These are phyloP conservation scores for Sporobolomyces roseus DNA, from an alignment of 768 basidiomycete species.

Conservation along the genomic window DNA sequence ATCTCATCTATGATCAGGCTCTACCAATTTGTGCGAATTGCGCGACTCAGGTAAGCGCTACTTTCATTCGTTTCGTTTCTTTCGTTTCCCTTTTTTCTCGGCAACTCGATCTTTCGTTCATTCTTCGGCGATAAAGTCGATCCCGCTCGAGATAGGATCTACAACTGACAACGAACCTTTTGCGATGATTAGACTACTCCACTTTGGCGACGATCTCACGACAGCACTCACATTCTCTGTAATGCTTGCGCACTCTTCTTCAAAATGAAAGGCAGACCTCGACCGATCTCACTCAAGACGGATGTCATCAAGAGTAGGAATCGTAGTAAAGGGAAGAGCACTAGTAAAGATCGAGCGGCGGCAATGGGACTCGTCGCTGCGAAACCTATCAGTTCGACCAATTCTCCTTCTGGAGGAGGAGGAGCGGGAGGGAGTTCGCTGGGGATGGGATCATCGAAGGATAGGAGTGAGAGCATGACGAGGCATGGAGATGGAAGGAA, in stretches of 20 bases:
- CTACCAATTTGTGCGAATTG: constrained; percentile 44
- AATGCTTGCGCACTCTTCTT: constrained; percentile 46
- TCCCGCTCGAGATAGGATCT: constrained; percentile 6
- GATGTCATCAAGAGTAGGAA: constrained; percentile 47
- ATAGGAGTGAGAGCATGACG: constrained; percentile 37
- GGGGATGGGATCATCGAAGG: constrained; percentile 25
- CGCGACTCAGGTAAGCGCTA: constrained; percentile 35
- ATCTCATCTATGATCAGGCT: constrained; percentile 4
- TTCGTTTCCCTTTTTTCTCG: background rate
- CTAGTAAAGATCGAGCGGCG: constrained; percentile 37
- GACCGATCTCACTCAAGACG: constrained; percentile 46
- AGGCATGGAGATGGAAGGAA: constrained; percentile 27
- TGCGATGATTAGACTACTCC: constrained; percentile 40
- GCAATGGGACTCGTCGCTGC: constrained; percentile 12
- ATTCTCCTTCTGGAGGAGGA: background rate
- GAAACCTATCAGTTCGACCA: constrained; percentile 2
- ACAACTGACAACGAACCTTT: background rate
- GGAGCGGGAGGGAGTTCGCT: too few species aligned
- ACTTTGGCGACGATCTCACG: constrained; percentile 45
- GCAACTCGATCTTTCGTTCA: background rate
- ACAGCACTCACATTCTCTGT: constrained; percentile 45
- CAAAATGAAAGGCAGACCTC: constrained; percentile 45
- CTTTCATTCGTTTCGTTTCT: too few species aligned
- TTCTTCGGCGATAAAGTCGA: constrained; percentile 1
- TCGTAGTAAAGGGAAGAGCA: constrained; percentile 42